Base-by-base conservation (phyloP, 495 filamentous ascomycete species). In the Neurospora sp. region DNA sequence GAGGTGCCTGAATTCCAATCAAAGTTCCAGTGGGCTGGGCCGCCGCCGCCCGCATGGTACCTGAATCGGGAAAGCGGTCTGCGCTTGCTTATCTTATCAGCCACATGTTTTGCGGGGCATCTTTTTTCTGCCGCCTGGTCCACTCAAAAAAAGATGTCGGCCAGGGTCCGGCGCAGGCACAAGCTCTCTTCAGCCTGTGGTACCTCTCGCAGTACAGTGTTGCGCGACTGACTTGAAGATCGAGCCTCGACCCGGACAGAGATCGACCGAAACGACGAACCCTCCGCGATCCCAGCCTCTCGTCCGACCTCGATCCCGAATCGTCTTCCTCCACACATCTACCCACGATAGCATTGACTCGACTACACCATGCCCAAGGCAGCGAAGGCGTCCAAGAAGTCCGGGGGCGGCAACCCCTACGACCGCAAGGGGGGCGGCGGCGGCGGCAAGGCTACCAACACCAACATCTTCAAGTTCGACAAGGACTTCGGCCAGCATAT, bases 381-480 rank as follows among this genome's bases (percentile, higher is more conserved):
- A 62, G 54, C 54, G n/a, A 86, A 88, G 74, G 81, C 84, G 35
- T 79, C 84, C 69, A 93, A 92, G 86, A 88, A 89, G 82, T 88
- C 86, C 74, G 83, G 82, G 75, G 84, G 86, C 31, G 78, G 83
- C 66, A 80, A 79, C 39, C 91, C 91, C 4, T 94, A 93, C 81
- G 83, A 86, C 40, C 83, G 80, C 75, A 75, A 86, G 79, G 74
- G 78, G 41, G 7, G 75, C 75, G 7, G 75, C 75, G 44, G 77
- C 78, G 83, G 72, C 81, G 81, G 83, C 35, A 83, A 54, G 70
- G 27, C 87, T 39, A 82, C 86, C 44, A 89, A 87, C 74, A 92
- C 96, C 83, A 93, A 92, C 78, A 92, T 97, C 82, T 98, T 97
- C 87, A 87, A 88, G 76, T 88, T 88, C 80, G 85, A 84, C 80